A percentile compares a stretch with the other conserved stretches of the same genome.
phyloP scores from a whole-genome alignment of 2,329 filamentous ascomycete species.

The Coniochaeta ligniaria region DNA sequence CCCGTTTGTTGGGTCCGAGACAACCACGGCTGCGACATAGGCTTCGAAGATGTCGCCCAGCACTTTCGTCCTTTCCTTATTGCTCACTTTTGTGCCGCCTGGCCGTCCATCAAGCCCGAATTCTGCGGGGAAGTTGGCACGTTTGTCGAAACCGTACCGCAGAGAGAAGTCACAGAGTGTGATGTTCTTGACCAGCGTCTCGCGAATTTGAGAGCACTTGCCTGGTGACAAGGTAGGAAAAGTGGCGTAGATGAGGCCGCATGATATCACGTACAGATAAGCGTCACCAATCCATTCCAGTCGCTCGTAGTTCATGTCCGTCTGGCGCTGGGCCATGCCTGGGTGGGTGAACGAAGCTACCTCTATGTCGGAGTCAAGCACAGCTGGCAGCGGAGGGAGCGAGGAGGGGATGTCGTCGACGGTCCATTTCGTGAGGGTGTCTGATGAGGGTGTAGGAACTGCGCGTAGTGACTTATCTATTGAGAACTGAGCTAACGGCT shows the following conservation, averaged over 20 bases:
- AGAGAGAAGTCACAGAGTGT: constrained; percentile 64
- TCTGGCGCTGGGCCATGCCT: constrained; percentile 30
- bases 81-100: constrained; percentile 30
- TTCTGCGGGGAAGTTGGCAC: constrained; percentile 48
- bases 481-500: no score
- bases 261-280: constrained; percentile 56
- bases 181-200: constrained; percentile 73
- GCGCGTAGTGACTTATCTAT: background rate
- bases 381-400: constrained; percentile 53
- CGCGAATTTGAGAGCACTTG: constrained; percentile 67
- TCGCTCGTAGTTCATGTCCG: constrained; percentile 61
- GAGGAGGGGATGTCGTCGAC: constrained; percentile 36
- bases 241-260: constrained; percentile 63
- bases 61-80: constrained; percentile 60
- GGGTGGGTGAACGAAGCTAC: constrained; percentile 61
- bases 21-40: constrained; percentile 73
- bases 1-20: constrained; percentile 59
- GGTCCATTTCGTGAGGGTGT: constrained; percentile 39
- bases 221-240: constrained; percentile 62
- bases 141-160: constrained; percentile 63
- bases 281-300: constrained; percentile 88
- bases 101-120: constrained; percentile 26
- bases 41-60: constrained; percentile 86
- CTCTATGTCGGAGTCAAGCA: constrained; percentile 53
- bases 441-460: constrained; percentile 10